Conservation (phyloP, 192 early-diverging fungal genomes). For the Linnemannia elongata region DNA sequence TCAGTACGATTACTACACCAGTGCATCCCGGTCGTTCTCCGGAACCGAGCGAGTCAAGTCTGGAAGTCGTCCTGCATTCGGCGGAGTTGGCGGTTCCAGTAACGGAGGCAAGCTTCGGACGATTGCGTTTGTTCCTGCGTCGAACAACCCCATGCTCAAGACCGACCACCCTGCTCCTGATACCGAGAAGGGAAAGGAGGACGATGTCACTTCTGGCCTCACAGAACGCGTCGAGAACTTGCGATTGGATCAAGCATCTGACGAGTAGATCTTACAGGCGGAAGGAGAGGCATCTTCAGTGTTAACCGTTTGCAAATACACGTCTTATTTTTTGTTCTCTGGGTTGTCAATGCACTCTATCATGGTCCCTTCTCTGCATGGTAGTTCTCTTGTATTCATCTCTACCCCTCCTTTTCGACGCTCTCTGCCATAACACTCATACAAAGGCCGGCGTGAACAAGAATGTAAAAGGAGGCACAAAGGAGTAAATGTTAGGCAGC, state of each 20-base stretch:
- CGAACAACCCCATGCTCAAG: conserved; percentile 20
- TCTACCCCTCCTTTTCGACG: not conserved
- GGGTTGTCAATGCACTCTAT: not conserved
- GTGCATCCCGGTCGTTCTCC: conserved; percentile 2
- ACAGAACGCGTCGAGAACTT: conserved; percentile 13
- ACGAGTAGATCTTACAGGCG: not conserved
- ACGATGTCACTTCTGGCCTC: not conserved
- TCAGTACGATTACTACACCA: conserved; percentile 21
- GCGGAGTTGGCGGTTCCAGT: not conserved
- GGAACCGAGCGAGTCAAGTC: not conserved
- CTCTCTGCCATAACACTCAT: not conserved
- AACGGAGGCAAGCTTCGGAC: conserved; percentile 2
- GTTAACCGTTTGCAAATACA: not conserved
- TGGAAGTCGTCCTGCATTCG: not conserved
- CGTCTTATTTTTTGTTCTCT: not conserved
- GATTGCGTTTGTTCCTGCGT: conserved; percentile 40
- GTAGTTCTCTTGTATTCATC: not conserved
- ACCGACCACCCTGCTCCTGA: not conserved
- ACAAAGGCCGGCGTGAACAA: not conserved
- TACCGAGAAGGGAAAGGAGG: not conserved
- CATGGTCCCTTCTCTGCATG: not conserved
- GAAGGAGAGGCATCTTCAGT: not conserved
- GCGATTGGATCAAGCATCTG: not conserved
- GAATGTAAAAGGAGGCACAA: not conserved
- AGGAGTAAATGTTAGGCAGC: not conserved